A percentile compares a stretch with the other conserved stretches of the same genome.
These are phyloP conservation scores for Trichomonascaceae sp. DNA, from an alignment of 1,139 yeast species.

Conservation along the genomic window DNA sequence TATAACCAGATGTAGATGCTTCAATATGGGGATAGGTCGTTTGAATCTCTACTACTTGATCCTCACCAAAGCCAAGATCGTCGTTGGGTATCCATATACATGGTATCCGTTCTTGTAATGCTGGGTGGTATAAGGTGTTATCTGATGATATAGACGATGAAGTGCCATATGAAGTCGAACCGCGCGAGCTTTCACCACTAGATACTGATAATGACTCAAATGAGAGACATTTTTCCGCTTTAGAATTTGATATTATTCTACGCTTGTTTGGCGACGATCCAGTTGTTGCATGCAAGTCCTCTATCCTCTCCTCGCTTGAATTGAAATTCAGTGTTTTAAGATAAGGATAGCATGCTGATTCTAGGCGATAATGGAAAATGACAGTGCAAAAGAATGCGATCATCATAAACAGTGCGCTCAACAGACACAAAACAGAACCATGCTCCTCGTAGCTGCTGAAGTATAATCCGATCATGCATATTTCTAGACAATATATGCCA, in stretches of 20 bases:
- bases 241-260: neutral
- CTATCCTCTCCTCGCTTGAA: neutral
- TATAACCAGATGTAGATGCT: conserved; percentile 15
- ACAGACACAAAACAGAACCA: conserved; percentile 8
- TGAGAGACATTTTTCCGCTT: neutral
- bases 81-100: conserved; percentile 34
- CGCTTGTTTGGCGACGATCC: neutral
- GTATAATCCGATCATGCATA: conserved; percentile 70
- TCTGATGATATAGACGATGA: neutral
- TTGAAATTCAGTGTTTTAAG: conserved; percentile 5
- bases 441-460: conserved; percentile 42
- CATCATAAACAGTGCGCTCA: conserved; percentile 19
- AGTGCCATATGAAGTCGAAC: neutral
- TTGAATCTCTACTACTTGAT: conserved; percentile 26
- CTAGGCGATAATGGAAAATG: conserved; percentile 13
- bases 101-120: conserved; percentile 26
- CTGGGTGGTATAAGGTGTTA: conserved; percentile 29
- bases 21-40: conserved; percentile 21
- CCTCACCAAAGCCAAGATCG: conserved; percentile 28
- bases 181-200: neutral
- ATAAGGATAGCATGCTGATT: conserved; percentile 11
- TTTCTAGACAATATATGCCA: conserved; percentile 75
- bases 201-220: neutral
- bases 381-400: conserved; percentile 11
- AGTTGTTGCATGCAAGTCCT: neutral